Percentiles rank a stretch among this genome's conserved stretches.
Evolutionary conservation across 1,284 basidiomycete species (phyloP).

Genomic region (Omphalotus olearius): DNA sequence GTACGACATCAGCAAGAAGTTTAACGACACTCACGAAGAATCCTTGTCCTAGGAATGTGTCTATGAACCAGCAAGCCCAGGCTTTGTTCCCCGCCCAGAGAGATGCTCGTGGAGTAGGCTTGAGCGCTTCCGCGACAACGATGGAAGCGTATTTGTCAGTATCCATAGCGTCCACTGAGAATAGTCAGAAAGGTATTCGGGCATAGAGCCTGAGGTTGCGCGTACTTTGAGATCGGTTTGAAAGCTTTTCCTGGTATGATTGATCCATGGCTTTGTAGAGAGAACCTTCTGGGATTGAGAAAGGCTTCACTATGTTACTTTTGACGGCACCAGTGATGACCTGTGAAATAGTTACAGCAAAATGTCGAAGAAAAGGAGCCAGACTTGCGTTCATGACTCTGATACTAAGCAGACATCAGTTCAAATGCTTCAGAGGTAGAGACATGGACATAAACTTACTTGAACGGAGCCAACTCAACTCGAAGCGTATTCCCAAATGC

Average conservation of each 20-base stretch:
- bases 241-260: constrained; percentile 13
- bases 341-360: constrained; percentile 12
- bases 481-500: constrained; percentile 24
- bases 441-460: constrained; percentile 9
- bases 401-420: constrained; percentile 18
- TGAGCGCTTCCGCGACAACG: constrained; percentile 24
- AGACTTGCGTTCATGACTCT: constrained; percentile 26
- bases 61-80: constrained; percentile 23
- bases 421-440: not conserved
- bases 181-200: not conserved
- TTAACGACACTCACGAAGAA: constrained; percentile 14
- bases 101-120: constrained; percentile 18
- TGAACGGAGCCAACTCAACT: constrained; percentile 27
- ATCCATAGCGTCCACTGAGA: constrained; percentile 18
- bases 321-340: constrained; percentile 26
- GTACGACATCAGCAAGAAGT: constrained; percentile 1
- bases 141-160: constrained; percentile 20
- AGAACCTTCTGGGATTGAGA: constrained; percentile 20
- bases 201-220: not conserved
- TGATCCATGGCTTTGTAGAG: constrained; percentile 25
- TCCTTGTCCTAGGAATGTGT: constrained; percentile 22
- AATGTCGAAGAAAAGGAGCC: not conserved
- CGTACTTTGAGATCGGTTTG: constrained; percentile 17
- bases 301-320: constrained; percentile 20
- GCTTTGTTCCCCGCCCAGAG: constrained; percentile 23